A percentile compares a stretch with the other conserved stretches of the same genome.
phyloP scores from a whole-genome alignment of 371 early-diverging fungal species.

The Apophysomyces trapeziformis region DNA sequence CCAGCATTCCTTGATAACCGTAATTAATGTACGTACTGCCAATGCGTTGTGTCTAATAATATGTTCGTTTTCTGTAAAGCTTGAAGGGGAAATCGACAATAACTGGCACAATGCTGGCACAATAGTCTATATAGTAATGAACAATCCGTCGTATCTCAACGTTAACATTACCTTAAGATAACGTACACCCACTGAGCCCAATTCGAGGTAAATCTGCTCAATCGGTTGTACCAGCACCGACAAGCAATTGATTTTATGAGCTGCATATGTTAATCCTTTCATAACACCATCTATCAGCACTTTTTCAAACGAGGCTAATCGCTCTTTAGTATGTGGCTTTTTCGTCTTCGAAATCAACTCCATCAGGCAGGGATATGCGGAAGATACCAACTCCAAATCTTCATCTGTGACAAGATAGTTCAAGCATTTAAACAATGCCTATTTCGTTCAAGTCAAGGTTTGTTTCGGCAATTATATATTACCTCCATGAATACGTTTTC shows the following conservation, averaged over 20 bases:
- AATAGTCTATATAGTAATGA: constrained; percentile 9
- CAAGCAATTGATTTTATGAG: constrained; percentile 26
- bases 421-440: constrained; percentile 46
- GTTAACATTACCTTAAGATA: constrained; percentile 35
- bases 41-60: constrained; percentile 15
- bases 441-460: neutral
- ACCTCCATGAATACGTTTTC: constrained; percentile 46
- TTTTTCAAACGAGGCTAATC: constrained; percentile 28
- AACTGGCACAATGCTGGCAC: constrained; percentile 22
- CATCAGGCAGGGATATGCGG: constrained; percentile 38
- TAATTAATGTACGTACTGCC: constrained; percentile 21
- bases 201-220: constrained; percentile 22
- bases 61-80: neutral
- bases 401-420: constrained; percentile 34
- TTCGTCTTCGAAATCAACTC: constrained; percentile 32
- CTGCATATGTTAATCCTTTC: constrained; percentile 29
- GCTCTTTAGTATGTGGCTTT: constrained; percentile 14
- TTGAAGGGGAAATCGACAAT: neutral
- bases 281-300: constrained; percentile 38
- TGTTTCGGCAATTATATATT: neutral
- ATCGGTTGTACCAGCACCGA: constrained; percentile 26
- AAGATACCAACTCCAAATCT: constrained; percentile 26
- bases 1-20: constrained; percentile 37
- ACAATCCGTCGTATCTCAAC: neutral
- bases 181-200: constrained; percentile 29